phyloP scores from a whole-genome alignment of 768 basidiomycete genomes.

The Collybia nuda region DNA sequence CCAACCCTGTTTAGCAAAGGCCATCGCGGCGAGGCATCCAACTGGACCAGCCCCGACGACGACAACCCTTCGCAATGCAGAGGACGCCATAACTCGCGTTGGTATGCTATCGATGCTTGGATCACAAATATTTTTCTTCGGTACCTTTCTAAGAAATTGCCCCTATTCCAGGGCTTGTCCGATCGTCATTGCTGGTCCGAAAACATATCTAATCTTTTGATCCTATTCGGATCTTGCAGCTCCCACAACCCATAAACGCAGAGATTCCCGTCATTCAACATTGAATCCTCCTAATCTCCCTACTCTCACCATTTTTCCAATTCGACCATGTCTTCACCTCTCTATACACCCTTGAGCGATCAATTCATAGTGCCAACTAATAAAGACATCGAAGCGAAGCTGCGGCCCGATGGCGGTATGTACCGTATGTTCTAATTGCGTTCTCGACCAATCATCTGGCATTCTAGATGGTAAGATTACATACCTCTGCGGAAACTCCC shows the following conservation, averaged over 20 bases:
- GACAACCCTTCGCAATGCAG: slow-evolving; percentile 44
- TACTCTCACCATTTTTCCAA: slow-evolving; percentile 1
- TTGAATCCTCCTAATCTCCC: background rate
- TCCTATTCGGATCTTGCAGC: slow-evolving; percentile 6
- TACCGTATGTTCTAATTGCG: background rate
- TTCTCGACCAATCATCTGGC: slow-evolving; percentile 4
- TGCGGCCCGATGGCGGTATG: slow-evolving; percentile 38
- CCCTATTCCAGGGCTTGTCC: slow-evolving; percentile 12
- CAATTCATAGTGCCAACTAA: slow-evolving; percentile 63
- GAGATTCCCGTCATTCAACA: too few relatives aligned
- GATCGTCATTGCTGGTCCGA: slow-evolving; percentile 1
- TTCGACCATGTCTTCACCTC: background rate
- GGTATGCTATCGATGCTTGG: background rate
- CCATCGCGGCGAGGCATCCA: slow-evolving; percentile 86
- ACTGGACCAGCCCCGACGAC: slow-evolving; percentile 92
- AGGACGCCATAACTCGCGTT: slow-evolving; percentile 5
- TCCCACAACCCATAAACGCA: background rate
- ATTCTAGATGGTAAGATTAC: slow-evolving; percentile 55
- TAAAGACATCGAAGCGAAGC: slow-evolving; percentile 42
- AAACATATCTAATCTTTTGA: background rate
- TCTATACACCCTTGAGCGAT: slow-evolving; percentile 35
- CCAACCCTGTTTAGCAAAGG: slow-evolving; percentile 88
- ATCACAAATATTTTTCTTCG: background rate
- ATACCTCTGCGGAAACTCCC: slow-evolving; percentile 96
- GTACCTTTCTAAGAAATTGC: background rate